Evolutionary conservation across 345 rosid species (phyloP), one percentile per base, ranked within the genome.

Genomic region (Citrus unshiu): DNA sequence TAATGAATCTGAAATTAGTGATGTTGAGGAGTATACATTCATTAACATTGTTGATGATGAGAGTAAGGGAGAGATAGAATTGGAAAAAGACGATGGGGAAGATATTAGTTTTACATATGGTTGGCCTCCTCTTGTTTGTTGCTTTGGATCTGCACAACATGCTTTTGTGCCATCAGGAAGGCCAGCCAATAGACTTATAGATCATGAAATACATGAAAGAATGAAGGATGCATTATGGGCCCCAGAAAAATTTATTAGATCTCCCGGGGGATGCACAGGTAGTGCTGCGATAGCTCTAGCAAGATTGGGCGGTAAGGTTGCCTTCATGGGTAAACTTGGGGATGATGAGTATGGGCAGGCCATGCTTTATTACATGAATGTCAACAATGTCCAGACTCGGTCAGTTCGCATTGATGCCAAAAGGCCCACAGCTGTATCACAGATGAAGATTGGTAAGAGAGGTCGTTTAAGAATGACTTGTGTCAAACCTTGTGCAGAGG

Each of bases 71-170:
- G 97, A 93, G 67, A 85, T 87, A 59, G 95, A 90, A 62, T 73
- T 93, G 80, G 88, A 68, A 34, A 89, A 82, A 78, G 86, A 87
- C 49, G 91, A 82, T 22, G 85, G 88, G 80, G 94, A 91, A 67
- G 98, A 92, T 78, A 86, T 93, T 74, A 90, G 92, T 81, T 84
- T 74, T 59, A 86, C 95, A 1, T 92, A 92, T 75, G 95, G 95
- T 58, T 95, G 95, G 98, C 98, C 98, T 81, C 95, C 98, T 29
- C 95, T 95, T 34, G 95, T 95, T 77, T 95, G 98, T 80, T 95
- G 98, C 86, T 95, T 95, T 72, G 98, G 98, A 84, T 83, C 97
- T 79, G 94, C 95, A 58, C 93, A 90, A 57, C 94, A 92, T 85
- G 95, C 93, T 69, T 95, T 95, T 83, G 88, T 95, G 59, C 98